Base-by-base conservation (phyloP, 2,329 filamentous ascomycete genomes). In the Epichloe aotearoae region DNA sequence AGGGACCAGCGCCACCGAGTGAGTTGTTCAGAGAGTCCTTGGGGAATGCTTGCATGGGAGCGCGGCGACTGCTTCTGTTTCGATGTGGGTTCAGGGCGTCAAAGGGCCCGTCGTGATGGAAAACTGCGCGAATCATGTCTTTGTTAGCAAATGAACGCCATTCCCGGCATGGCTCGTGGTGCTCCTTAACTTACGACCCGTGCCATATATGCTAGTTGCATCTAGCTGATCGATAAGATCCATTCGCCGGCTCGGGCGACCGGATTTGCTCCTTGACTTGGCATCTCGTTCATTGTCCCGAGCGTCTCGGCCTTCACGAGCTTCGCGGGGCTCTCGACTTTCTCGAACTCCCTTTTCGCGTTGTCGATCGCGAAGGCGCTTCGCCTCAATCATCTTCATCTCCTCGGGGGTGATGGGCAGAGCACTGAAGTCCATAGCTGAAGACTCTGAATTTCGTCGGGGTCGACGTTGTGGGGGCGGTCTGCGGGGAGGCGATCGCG, bases 201-300 rank as follows among this genome's bases (percentile, higher is more conserved):
- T 88, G 52, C 93, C 91, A 63, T 95, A 96, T 59, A 97, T 94
- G 65, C 90, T 90, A 4, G 90, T 96, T 55, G 93, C 90, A 71
- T 97, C 93, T 57, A 98, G 74, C 66, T 96, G 91, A 70, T 98
- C 93, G 61, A 98, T 97, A 44, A 97, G 79, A 65, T 98, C 93
- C 56, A 97, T 68, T 57, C 74, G 76, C 49, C 72, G 66, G 58
- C 68, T 75, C 12, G 69, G 65, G 46, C 69, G 67, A 52, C 75
- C 74, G 11, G 67, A 60, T 57, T 72, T 73, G 60, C 75, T 73
- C 57, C 70, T 75, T 53, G 75, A 74, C 52, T 66, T 64, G 26
- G 57, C 55, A 17, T 61, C 61, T 36, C 52, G 51, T 19, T 52
- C 50, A 53, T 79, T 75, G 26, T 54, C 47, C 33, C 69, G 66